phyloP scores from a whole-genome alignment of 768 basidiomycete species.

The Xerocomellus chrysenteron region DNA sequence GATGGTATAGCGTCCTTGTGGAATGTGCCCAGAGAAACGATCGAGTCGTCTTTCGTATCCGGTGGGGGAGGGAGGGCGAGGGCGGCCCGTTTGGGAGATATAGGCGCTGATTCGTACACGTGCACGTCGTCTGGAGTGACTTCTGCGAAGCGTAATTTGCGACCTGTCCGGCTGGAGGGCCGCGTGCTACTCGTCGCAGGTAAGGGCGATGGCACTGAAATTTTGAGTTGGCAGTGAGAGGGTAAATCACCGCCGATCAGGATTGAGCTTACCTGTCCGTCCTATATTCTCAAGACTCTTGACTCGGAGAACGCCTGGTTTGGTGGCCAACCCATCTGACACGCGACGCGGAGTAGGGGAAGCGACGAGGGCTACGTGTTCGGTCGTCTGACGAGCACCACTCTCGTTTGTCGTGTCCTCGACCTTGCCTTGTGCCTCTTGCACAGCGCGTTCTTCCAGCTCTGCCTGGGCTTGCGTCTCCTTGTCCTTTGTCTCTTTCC shows the following conservation, averaged over 20 bases:
- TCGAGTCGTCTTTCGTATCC: conserved; percentile 24
- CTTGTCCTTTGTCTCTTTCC: conserved; percentile 9
- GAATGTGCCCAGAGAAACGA: conserved; percentile 44
- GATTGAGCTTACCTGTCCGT: conserved; percentile 13
- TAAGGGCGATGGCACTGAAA: conserved; percentile 41
- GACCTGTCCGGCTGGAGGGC: conserved; percentile 53
- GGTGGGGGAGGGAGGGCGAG: conserved; percentile 54
- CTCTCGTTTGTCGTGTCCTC: background rate
- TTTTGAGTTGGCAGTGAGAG: background rate
- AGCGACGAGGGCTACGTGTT: background rate
- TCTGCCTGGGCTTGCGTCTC: background rate
- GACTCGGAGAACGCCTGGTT: conserved; percentile 27
- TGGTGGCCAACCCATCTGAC: conserved; percentile 13
- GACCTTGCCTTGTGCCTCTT: background rate
- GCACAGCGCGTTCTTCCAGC: background rate
- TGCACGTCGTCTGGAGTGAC: conserved; percentile 71
- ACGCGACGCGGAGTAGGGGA: conserved; percentile 12
- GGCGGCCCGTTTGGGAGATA: conserved; percentile 60
- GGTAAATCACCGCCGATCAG: background rate
- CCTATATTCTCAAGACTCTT: conserved; percentile 32
- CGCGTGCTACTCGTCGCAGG: conserved; percentile 52
- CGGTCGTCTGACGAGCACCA: background rate
- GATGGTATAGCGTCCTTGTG: conserved; percentile 9
- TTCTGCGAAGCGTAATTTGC: conserved; percentile 74
- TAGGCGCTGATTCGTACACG: conserved; percentile 79